Base-by-base conservation (phyloP, 1,139 yeast genomes). In the Meyerozyma elateridarum region DNA sequence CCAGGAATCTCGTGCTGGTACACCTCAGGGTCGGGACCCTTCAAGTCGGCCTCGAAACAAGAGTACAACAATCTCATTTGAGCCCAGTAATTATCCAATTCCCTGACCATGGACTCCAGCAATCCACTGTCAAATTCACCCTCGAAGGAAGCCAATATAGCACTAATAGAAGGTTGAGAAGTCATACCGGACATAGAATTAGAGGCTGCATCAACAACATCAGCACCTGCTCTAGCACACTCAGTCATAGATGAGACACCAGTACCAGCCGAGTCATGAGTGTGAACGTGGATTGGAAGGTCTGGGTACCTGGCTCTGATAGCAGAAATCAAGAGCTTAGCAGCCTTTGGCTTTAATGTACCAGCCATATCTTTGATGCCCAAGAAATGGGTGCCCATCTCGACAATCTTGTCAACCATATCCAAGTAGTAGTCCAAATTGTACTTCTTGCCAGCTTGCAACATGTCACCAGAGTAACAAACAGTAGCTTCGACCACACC, bases 281-380 rank as follows among this genome's bases (percentile, higher is more conserved):
- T 89, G 65, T 91, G 99, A 30, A 91, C 97, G 59, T 91, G 99
- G 53, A 91, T 89, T 46, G 97, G 96, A 54, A 93, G 73, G 52
- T 85, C 77, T 33, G 99, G 98, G 63, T 85, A 87, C 61, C 76
- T 81, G 40, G 76, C 76, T 62, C 98, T 80, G 47, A 91, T 78
- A 20, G 85, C 68, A 37, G 91, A 79, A 51, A 91, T 73, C 56
- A 91, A 76, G 35, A 80, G 45, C 34, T 73, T 78, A 28, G 98
- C 98, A 40, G 98, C 98, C 41, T 77, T 73, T 39, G 99, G 98
- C 65, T 91, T 89, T 69, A 91, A 64, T 39, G 97, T 89, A 67
- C 99, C 99, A 33, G 99, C 99, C 99, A 91, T 91, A 66, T 91
- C 99, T 66, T 91, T 91, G 56, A 91, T 91, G 63, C 97, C 98